Evolutionary conservation across 805 yeast species (phyloP).

Genomic region (Lachancea lanzarotensis): DNA sequence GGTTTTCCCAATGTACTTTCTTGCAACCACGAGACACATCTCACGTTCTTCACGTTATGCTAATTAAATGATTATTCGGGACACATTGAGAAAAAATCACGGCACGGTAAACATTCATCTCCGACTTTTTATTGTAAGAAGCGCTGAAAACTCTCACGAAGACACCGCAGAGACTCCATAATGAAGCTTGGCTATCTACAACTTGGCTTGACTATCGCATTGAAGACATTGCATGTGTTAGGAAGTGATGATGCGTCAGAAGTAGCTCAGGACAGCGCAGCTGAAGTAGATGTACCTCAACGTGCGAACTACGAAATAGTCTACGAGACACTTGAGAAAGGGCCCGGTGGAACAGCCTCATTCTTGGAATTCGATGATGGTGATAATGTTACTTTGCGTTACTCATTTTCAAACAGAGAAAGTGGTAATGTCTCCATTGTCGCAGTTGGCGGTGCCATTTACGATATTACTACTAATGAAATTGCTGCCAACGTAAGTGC

Average conservation of each 20-base stretch:
- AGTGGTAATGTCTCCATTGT: constrained; percentile 45
- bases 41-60: too few species aligned
- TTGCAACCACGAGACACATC: too few species aligned
- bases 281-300: neutral
- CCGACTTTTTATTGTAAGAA: too few species aligned
- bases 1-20: too few species aligned
- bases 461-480: constrained; percentile 47
- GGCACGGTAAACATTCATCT: too few species aligned
- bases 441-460: constrained; percentile 64
- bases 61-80: too few species aligned
- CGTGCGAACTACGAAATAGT: constrained; percentile 39
- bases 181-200: neutral
- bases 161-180: neutral
- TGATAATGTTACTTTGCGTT: constrained; percentile 46
- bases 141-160: too few species aligned
- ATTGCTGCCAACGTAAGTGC: constrained; percentile 56
- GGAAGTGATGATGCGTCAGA: neutral
- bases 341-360: constrained; percentile 34
- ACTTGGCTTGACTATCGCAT: constrained; percentile 1
- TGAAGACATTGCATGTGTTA: constrained; percentile 7
- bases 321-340: constrained; percentile 44
- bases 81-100: too few species aligned
- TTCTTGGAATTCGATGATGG: constrained; percentile 44
- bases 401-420: constrained; percentile 49
- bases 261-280: neutral